Evolutionary conservation across 2,329 filamentous ascomycete genomes (phyloP).

Genomic region (Calonectria hongkongensis): DNA sequence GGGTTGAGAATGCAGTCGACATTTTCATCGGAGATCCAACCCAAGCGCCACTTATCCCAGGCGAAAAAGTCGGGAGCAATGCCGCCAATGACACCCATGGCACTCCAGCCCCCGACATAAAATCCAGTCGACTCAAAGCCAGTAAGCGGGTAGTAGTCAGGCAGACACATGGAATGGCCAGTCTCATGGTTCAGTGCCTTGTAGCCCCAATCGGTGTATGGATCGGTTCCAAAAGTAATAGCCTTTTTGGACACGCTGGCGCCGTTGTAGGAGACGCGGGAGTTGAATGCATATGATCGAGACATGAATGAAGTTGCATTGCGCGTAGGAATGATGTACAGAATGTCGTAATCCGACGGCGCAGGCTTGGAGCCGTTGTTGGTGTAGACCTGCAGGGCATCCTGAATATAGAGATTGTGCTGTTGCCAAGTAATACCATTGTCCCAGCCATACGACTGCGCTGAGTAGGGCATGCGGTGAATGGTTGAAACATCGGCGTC

Average conservation of each 20-base stretch:
- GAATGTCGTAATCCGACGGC: slow-evolving; percentile 37
- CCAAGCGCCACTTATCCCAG: slow-evolving; percentile 63
- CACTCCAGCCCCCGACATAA: slow-evolving; percentile 61
- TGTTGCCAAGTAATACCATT: slow-evolving; percentile 12
- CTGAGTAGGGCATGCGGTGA: slow-evolving; percentile 53
- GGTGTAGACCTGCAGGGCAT: slow-evolving; percentile 42
- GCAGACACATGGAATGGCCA: slow-evolving; percentile 62
- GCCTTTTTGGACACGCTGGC: slow-evolving; percentile 57
- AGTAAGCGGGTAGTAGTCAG: slow-evolving; percentile 60
- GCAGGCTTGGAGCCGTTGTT: slow-evolving; percentile 23
- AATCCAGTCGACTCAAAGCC: slow-evolving; percentile 50
- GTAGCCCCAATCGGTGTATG: slow-evolving; percentile 56
- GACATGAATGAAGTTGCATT: slow-evolving; percentile 31
- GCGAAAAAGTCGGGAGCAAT: slow-evolving; percentile 61
- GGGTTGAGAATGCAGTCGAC: slow-evolving; percentile 56
- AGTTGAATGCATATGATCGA: slow-evolving; percentile 28
- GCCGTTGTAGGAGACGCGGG: slow-evolving; percentile 48
- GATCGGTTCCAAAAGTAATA: slow-evolving; percentile 59
- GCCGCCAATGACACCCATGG: slow-evolving; percentile 61
- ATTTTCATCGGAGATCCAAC: slow-evolving; percentile 59
- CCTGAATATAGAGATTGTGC: slow-evolving; percentile 39
- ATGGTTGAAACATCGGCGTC: slow-evolving; percentile 49
- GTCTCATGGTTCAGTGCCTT: slow-evolving; percentile 63
- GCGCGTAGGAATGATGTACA: slow-evolving; percentile 42
- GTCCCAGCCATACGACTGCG: slow-evolving; percentile 52